Base-by-base conservation (phyloP, 2,329 filamentous ascomycete genomes). In the Fusarium sp. region DNA sequence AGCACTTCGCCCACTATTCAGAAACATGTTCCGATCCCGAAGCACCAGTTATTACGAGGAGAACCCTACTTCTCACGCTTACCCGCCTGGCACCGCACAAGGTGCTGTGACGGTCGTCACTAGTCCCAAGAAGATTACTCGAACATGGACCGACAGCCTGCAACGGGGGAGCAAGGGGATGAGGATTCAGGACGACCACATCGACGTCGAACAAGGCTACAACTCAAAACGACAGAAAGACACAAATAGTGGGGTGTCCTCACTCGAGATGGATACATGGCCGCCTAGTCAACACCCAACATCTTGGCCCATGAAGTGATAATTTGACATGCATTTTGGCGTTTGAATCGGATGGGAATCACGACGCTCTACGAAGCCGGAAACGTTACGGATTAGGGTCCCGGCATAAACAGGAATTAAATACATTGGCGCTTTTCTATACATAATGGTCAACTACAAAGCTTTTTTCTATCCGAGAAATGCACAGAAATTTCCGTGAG, bases 1-100 rank as follows among this genome's bases (percentile, higher is more conserved):
- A 1, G 73, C 72, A 17, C 67, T 78, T 35, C 64, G 70, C 2
- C 69, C 68, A 0, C 57, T 73, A 3, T 70, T 72, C 33, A 63
- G 59, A 33, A 51, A 37, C 44, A 68, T 70, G 9, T 70, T 69
- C 44, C 55, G 65, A 23, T 70, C 67, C 14, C 68, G 68, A 43
- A 52, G 39, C 43, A 70, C 65, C 52, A 63, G 65, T 25, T 70
- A 68, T 25, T 67, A 66, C 37, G 62, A 66, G 45, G 64, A 58
- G 17, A 62, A 55, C 7, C 23, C 23, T 25, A 49, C 55, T n/a
- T 67, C 67, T 1, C 53, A 64, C 11, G 56, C 50, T 11, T 64
- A 63, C 11, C 65, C 57, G 5, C 63, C 61, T 3, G 63, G 63
- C 7, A 65, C 61, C 6, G 53, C 50, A 6, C 52, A 64, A 9